These are phyloP conservation scores for Pichia californica DNA, from an alignment of 805 yeast species.

Conservation along the genomic window DNA sequence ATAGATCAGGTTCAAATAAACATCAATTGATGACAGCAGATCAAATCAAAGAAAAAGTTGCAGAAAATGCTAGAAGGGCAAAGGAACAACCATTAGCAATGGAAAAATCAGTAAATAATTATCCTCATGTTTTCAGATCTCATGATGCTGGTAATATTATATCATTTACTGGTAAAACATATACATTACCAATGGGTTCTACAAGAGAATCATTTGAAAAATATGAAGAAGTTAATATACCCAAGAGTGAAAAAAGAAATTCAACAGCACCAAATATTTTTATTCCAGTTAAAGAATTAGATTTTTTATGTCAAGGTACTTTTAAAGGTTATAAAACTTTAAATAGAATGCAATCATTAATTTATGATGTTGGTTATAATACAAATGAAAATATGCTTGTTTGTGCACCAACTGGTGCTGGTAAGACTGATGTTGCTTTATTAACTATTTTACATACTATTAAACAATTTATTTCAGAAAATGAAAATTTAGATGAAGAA, in stretches of 20 bases:
- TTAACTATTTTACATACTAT: conserved; percentile 74
- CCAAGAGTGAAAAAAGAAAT: conserved; percentile 52
- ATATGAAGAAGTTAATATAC: conserved; percentile 75
- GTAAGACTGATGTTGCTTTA: conserved; percentile 91
- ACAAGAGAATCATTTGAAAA: conserved; percentile 50
- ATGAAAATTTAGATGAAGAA: conserved; percentile 34
- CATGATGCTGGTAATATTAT: conserved; percentile 61
- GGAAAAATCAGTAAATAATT: conserved; percentile 41
- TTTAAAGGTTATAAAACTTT: conserved; percentile 71
- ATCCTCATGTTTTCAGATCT: conserved; percentile 83
- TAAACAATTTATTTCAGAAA: conserved; percentile 57
- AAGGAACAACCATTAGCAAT: conserved; percentile 45
- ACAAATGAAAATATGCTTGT: conserved; percentile 93
- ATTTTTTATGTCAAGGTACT: conserved; percentile 74
- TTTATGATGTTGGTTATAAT: conserved; percentile 85
- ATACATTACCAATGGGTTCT: conserved; percentile 76
- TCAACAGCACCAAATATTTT: conserved; percentile 41
- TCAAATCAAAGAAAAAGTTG: conserved; percentile 48
- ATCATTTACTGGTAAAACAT: conserved; percentile 77
- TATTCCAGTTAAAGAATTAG: conserved; percentile 57
- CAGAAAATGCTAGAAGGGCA: conserved; percentile 42
- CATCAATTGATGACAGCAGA: conserved; percentile 41
- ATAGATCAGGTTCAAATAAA: neutral
- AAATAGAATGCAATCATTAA: conserved; percentile 85
- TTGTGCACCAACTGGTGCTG: conserved; percentile 98